Conservation (phyloP, 768 basidiomycete genomes). For the Pisolithus microcarpus region DNA sequence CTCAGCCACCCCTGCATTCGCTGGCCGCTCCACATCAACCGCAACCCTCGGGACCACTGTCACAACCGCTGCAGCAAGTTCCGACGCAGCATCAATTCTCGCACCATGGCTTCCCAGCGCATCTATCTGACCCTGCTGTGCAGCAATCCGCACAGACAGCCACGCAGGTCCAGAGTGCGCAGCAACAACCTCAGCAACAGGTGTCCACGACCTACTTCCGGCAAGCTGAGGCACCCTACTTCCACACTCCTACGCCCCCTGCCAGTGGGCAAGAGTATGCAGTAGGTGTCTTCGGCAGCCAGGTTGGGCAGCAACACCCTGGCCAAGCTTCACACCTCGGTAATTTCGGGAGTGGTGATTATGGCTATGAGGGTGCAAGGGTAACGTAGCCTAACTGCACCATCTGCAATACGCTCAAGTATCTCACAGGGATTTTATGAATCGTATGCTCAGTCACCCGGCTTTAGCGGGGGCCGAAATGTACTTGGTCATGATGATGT, state of each 20-base stretch:
- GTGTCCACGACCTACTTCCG: conserved; percentile 62
- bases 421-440: conserved; percentile 66
- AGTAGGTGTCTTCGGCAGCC: conserved; percentile 47
- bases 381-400: conserved; percentile 39
- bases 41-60: conserved; percentile 18
- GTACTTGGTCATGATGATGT: conserved; percentile 69
- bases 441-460: conserved; percentile 56
- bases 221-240: conserved; percentile 64
- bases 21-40: conserved; percentile 18
- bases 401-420: conserved; percentile 6
- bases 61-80: conserved; percentile 31
- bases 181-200: conserved; percentile 28
- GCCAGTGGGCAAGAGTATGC: conserved; percentile 52
- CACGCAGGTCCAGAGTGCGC: conserved; percentile 6
- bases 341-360: conserved; percentile 58
- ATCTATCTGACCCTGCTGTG: conserved; percentile 49
- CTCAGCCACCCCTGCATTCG: conserved; percentile 2
- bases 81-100: conserved; percentile 41
- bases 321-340: conserved; percentile 41
- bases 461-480: conserved; percentile 54
- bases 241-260: conserved; percentile 74
- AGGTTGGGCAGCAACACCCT: conserved; percentile 50
- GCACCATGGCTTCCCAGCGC: conserved; percentile 56
- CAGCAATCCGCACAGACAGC: conserved; percentile 39
- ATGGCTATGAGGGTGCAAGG: conserved; percentile 60